Conservation (phyloP, 805 yeast genomes). For the Candida tallmaniae region DNA sequence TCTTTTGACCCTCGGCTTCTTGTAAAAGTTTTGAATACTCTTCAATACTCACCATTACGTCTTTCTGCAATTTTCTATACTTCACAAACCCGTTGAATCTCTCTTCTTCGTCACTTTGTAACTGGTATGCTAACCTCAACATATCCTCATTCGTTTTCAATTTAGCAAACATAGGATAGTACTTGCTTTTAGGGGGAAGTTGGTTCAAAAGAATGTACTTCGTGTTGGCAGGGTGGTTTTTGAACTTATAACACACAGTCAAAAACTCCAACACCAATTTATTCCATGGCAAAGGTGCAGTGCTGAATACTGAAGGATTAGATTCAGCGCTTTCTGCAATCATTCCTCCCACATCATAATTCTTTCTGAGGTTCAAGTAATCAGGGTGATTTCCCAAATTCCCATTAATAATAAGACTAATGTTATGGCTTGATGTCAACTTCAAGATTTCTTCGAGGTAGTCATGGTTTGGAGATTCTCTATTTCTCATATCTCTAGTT, state of each 20-base stretch:
- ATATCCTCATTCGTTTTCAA: slow-evolving; percentile 53
- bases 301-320: slow-evolving; percentile 73
- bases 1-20: background rate
- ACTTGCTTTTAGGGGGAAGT: slow-evolving; percentile 67
- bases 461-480: slow-evolving; percentile 75
- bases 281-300: slow-evolving; percentile 48
- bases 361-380: slow-evolving; percentile 49
- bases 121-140: slow-evolving; percentile 28
- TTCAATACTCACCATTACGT: slow-evolving; percentile 13
- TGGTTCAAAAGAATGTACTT: slow-evolving; percentile 78
- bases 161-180: slow-evolving; percentile 50
- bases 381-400: slow-evolving; percentile 56
- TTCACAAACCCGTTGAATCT: slow-evolving; percentile 25
- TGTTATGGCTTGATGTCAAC: slow-evolving; percentile 56
- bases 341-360: slow-evolving; percentile 72
- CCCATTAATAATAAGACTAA: slow-evolving; percentile 82
- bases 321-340: slow-evolving; percentile 87
- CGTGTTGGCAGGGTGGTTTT: slow-evolving; percentile 66
- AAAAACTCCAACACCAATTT: slow-evolving; percentile 53
- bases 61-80: slow-evolving; percentile 30
- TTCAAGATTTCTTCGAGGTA: slow-evolving; percentile 58
- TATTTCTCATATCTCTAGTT: slow-evolving; percentile 80
- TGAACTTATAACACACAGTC: slow-evolving; percentile 47
- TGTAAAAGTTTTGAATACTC: slow-evolving; percentile 28
- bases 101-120: slow-evolving; percentile 36